Evolutionary conservation across 306 rosid species (phyloP), one percentile per base, ranked within the genome.

Genomic region (Heteromeles arbutifolia): DNA sequence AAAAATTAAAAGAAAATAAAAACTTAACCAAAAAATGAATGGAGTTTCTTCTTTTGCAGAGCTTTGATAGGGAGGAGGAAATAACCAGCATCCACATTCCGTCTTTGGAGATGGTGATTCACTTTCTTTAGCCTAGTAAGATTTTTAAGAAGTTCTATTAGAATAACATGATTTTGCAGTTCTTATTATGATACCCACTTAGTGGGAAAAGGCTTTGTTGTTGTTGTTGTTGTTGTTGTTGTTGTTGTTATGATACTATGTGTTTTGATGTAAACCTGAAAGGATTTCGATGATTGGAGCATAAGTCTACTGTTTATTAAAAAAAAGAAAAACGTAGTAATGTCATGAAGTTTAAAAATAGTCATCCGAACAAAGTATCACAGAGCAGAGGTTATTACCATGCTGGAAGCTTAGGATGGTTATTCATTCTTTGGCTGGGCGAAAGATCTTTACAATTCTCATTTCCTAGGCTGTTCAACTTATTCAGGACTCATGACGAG

Each of bases 41-140:
- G 57, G 70, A 73, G 71, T 50, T 73, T 45, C 68, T 78, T 87
- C 31, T 81, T 80, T 80, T 48, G n/a, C 90, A 91, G 96, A 93
- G 98, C 84, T 93, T 93, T 85, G 97, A 93, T 83, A 86, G 75
- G 87, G 97, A 93, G 87, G 70, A 85, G 88, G 97, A 93, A 64
- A 83, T 93, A 82, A 57, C 89, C 25, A 84, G 80, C 77, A 53
- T 84, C 78, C 84, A 70, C 54, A 77, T 93, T 74, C 92, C 88
- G 54, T 78, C 97, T 59, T 78, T 93, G 96, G 96, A 91, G 92
- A 91, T 91, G 97, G 97, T 91, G 91, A 93, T 87, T 91, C 83
- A 82, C 85, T 85, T 80, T 86, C 85, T 77, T 79, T 83, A 78
- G 79, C 84, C 86, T 86, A 67, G 88, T 85, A 85, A 88, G 86